These are phyloP conservation scores for Amanita rubescens DNA, from an alignment of 768 basidiomycete genomes.

Conservation along the genomic window DNA sequence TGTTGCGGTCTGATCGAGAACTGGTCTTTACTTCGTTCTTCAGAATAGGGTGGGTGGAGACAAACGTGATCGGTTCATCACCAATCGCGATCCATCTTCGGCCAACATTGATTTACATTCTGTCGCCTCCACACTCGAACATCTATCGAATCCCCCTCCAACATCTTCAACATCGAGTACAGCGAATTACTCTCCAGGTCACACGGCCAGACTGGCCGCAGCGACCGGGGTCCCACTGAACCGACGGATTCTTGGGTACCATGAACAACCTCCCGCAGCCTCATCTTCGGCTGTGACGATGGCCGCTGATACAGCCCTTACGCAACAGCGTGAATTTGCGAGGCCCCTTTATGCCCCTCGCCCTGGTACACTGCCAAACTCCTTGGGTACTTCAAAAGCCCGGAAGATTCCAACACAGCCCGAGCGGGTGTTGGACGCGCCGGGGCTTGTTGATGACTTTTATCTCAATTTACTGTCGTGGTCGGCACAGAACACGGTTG, in stretches of 20 bases:
- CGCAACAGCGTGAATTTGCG: slow-evolving; percentile 71
- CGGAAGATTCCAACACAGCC: slow-evolving; percentile 83
- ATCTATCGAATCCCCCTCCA: slow-evolving; percentile 15
- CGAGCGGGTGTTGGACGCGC: slow-evolving; percentile 92
- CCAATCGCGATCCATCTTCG: slow-evolving; percentile 41
- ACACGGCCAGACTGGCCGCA: slow-evolving; percentile 69
- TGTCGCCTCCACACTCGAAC: slow-evolving; percentile 58
- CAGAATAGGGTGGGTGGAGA: slow-evolving; percentile 40
- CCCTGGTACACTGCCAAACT: slow-evolving; percentile 53
- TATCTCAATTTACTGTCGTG: slow-evolving; percentile 93
- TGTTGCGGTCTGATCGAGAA: neutral
- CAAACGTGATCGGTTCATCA: slow-evolving; percentile 67
- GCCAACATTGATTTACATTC: slow-evolving; percentile 29
- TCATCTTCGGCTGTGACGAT: slow-evolving; percentile 47
- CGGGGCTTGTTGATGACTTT: slow-evolving; percentile 91
- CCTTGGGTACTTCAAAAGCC: slow-evolving; percentile 65
- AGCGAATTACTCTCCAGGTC: slow-evolving; percentile 58
- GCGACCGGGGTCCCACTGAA: slow-evolving; percentile 73
- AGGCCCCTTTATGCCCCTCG: slow-evolving; percentile 66
- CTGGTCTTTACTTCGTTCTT: slow-evolving; percentile 9
- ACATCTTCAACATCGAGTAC: slow-evolving; percentile 43
- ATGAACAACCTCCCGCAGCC: slow-evolving; percentile 76
- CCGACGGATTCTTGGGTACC: slow-evolving; percentile 81
- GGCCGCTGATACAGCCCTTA: slow-evolving; percentile 40
- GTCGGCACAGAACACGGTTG: slow-evolving; percentile 81